Percentiles rank a stretch among this genome's conserved stretches.
Conservation (phyloP, 257 asterid genomes). For the Dorcoceras hygrometricum region DNA sequence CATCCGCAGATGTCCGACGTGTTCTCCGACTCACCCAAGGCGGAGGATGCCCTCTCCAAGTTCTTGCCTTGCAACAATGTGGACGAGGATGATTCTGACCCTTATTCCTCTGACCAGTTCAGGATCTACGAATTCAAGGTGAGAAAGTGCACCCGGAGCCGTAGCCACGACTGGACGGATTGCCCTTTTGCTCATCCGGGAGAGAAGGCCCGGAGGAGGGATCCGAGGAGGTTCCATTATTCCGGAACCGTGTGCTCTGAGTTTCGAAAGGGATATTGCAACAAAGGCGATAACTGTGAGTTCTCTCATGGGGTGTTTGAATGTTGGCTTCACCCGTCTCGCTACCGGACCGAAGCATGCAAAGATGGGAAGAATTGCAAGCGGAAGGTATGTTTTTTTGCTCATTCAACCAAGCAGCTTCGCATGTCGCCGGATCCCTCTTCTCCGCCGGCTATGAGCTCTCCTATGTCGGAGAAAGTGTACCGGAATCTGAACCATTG, state of each 20-base stretch:
- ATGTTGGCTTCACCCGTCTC: slow-evolving; percentile 91
- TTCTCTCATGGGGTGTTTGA: slow-evolving; percentile 91
- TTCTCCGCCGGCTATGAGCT: slow-evolving; percentile 26
- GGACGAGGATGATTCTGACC: slow-evolving; percentile 55
- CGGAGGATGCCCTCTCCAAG: slow-evolving; percentile 56
- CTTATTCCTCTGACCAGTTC: slow-evolving; percentile 82
- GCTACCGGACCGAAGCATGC: slow-evolving; percentile 93
- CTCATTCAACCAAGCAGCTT: slow-evolving; percentile 77
- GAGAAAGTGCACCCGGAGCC: slow-evolving; percentile 79
- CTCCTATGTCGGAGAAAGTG: slow-evolving; percentile 28
- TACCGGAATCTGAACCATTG: slow-evolving; percentile 36
- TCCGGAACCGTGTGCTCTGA: slow-evolving; percentile 83
- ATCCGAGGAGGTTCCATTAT: slow-evolving; percentile 74
- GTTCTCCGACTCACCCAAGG: slow-evolving; percentile 49
- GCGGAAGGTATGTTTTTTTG: slow-evolving; percentile 86
- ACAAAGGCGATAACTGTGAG: slow-evolving; percentile 71
- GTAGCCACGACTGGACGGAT: slow-evolving; percentile 99
- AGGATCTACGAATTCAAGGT: slow-evolving; percentile 92
- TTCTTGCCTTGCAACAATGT: slow-evolving; percentile 64
- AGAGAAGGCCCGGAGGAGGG: slow-evolving; percentile 88
- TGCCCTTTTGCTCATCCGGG: slow-evolving; percentile 98
- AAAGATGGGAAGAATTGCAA: slow-evolving; percentile 94
- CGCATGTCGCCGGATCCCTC: slow-evolving; percentile 54
- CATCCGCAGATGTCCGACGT: slow-evolving; percentile 23
- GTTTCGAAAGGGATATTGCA: slow-evolving; percentile 72